These are phyloP conservation scores for Syzygium malaccense DNA, from an alignment of 441 rosid genomes.

Conservation along the genomic window DNA sequence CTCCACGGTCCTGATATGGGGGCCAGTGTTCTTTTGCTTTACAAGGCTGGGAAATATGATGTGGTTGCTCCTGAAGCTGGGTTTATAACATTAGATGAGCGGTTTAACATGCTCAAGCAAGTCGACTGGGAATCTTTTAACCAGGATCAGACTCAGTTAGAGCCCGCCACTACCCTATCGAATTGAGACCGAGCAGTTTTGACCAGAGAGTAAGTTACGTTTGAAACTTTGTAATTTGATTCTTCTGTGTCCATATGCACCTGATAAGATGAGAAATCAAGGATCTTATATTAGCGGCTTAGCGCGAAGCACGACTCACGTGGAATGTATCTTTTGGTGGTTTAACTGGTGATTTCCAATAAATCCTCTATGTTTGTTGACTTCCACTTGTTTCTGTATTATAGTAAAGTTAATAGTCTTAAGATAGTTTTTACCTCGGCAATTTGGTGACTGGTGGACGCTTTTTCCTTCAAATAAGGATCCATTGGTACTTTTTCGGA, in stretches of 20 bases:
- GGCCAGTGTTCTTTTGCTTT: slow-evolving; percentile 46
- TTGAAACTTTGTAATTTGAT: neutral
- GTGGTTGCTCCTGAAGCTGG: slow-evolving; percentile 49
- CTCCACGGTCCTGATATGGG: slow-evolving; percentile 91
- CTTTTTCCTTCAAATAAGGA: neutral
- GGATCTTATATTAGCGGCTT: neutral
- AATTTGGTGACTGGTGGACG: neutral
- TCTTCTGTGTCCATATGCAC: neutral
- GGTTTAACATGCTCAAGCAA: slow-evolving; percentile 55
- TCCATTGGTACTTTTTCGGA: neutral
- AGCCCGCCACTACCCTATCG: slow-evolving; percentile 30
- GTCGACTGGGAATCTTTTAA: slow-evolving; percentile 58
- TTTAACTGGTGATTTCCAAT: neutral
- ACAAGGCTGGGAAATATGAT: slow-evolving; percentile 58
- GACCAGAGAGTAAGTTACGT: neutral
- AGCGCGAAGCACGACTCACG: neutral
- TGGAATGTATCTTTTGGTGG: neutral
- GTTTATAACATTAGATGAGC: slow-evolving; percentile 52
- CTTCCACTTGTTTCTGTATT: neutral
- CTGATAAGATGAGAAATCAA: neutral
- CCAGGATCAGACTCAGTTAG: slow-evolving; percentile 34
- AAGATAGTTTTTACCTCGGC: neutral
- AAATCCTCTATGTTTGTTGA: neutral
- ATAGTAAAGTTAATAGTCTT: neutral
- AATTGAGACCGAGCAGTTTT: slow-evolving; percentile 17